Evolutionary conservation across 371 early-diverging fungal species (phyloP).

Genomic region (Lichtheimia ramosa): DNA sequence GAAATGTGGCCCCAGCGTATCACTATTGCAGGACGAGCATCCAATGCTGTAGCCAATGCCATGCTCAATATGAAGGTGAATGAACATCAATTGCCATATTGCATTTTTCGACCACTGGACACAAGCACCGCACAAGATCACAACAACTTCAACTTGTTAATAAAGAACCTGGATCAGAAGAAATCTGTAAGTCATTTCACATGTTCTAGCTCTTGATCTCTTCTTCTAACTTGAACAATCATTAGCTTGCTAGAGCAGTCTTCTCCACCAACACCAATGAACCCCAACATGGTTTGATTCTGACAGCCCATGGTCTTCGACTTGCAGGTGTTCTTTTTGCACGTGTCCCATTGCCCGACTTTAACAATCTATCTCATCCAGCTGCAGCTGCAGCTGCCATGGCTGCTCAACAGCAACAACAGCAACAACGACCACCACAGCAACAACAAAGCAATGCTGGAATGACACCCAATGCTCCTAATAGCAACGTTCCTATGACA

Average conservation of each 20-base stretch:
- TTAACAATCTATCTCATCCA: constrained; percentile 20
- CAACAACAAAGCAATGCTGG: constrained; percentile 14
- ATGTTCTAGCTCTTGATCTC: too few species aligned
- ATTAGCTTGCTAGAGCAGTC: constrained; percentile 42
- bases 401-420: constrained; percentile 20
- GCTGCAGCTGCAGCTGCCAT: constrained; percentile 8
- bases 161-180: constrained; percentile 52
- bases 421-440: constrained; percentile 26
- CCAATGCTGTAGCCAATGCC: constrained; percentile 35
- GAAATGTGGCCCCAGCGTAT: constrained; percentile 58
- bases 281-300: constrained; percentile 45
- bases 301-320: constrained; percentile 44
- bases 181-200: constrained; percentile 45
- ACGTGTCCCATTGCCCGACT: constrained; percentile 48
- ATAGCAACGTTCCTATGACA: constrained; percentile 2
- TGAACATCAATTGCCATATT: constrained; percentile 50
- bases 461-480: background rate
- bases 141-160: constrained; percentile 43
- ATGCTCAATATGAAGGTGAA: constrained; percentile 46
- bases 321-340: constrained; percentile 57
- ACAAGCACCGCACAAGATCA: constrained; percentile 48
- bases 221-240: too few species aligned
- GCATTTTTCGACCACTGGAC: constrained; percentile 50
- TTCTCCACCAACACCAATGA: constrained; percentile 36
- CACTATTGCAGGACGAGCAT: constrained; percentile 50